phyloP scores from a whole-genome alignment of 129 eudicot species.

The Flaveria linearis region DNA sequence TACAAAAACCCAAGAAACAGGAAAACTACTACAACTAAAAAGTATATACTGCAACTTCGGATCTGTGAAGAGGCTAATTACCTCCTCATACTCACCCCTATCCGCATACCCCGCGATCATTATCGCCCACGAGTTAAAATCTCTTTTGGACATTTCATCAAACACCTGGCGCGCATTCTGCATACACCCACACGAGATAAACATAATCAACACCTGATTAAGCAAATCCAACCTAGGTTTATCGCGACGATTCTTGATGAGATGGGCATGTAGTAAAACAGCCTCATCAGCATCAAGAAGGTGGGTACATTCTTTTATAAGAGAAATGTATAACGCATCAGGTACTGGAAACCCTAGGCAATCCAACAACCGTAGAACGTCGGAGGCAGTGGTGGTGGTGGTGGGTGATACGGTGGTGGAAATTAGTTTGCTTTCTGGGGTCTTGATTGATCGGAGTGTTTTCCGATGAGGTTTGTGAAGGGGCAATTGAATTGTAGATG shows the following conservation, averaged over 20 bases:
- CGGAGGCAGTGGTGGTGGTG: conserved; percentile 46
- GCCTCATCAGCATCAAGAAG: conserved; percentile 43
- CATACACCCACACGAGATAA: conserved; percentile 44
- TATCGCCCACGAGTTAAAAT: conserved; percentile 67
- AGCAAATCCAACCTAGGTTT: conserved; percentile 36
- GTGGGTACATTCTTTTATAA: conserved; percentile 70
- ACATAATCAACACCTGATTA: conserved; percentile 59
- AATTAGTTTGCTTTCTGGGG: conserved; percentile 12
- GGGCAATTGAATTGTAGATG: conserved; percentile 38
- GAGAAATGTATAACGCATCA: conserved; percentile 55
- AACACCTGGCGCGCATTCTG: conserved; percentile 67
- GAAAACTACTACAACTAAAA: conserved; percentile 25
- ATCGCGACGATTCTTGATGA: conserved; percentile 32
- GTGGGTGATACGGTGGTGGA: not conserved
- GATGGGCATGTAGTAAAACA: conserved; percentile 45
- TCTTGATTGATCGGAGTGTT: conserved; percentile 27
- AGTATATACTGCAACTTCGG: conserved; percentile 27
- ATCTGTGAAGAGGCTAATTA: conserved; percentile 43
- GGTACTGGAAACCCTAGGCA: conserved; percentile 54
- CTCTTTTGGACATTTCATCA: conserved; percentile 59
- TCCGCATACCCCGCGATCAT: conserved; percentile 64
- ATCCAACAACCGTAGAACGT: conserved; percentile 70
- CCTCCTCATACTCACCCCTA: conserved; percentile 43
- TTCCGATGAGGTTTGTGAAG: conserved; percentile 50
- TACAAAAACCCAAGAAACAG: conserved; percentile 65